Evolutionary conservation across 2,329 filamentous ascomycete species (phyloP).

Genomic region (Rhynchosporium graminicola): DNA sequence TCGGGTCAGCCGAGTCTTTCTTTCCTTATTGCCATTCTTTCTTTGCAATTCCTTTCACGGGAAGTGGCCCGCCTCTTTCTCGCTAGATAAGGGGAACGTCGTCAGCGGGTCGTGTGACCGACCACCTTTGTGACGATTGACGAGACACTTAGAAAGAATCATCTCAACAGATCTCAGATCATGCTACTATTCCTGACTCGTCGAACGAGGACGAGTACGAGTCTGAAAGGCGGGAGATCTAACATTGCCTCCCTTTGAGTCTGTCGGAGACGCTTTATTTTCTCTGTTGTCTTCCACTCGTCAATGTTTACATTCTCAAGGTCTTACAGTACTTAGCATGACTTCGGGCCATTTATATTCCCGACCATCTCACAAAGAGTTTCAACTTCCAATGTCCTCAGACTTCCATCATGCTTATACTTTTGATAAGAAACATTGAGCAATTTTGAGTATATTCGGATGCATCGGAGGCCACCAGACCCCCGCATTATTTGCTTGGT

Average conservation of each 20-base stretch:
- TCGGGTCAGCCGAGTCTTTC: background rate
- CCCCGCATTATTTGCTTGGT: slow-evolving; percentile 20
- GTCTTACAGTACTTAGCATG: background rate
- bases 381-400: background rate
- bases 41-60: background rate
- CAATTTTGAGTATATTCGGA: slow-evolving; percentile 1
- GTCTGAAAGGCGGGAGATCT: background rate
- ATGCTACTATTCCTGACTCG: slow-evolving; percentile 3
- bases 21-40: background rate
- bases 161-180: slow-evolving; percentile 1
- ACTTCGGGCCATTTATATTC: slow-evolving; percentile 20
- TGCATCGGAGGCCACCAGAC: slow-evolving; percentile 20
- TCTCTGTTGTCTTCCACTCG: slow-evolving; percentile 3
- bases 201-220: background rate
- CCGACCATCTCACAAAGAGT: slow-evolving; percentile 21
- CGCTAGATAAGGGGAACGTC: slow-evolving; percentile 10
- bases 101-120: slow-evolving; percentile 27
- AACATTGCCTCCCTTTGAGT: too few species aligned
- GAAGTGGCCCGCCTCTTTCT: background rate
- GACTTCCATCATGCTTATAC: background rate
- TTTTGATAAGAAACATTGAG: too few species aligned
- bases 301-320: background rate
- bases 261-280: background rate
- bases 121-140: slow-evolving; percentile 16
- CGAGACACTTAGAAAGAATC: background rate